These are phyloP conservation scores for Penicillium bialowiezense DNA, from an alignment of 495 filamentous ascomycete species.

Conservation along the genomic window DNA sequence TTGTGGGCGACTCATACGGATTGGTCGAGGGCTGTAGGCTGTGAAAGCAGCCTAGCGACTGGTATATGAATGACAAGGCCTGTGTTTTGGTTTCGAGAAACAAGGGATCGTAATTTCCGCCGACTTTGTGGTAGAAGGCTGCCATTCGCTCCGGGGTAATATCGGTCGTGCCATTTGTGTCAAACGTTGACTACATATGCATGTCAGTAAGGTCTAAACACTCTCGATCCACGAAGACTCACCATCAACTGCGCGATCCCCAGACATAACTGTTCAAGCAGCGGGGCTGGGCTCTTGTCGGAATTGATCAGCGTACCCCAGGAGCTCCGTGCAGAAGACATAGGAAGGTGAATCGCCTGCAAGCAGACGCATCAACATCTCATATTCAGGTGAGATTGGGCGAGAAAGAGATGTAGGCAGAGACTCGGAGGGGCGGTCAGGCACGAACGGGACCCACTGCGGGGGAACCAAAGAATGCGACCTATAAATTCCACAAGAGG, in stretches of 20 bases:
- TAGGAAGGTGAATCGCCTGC: conserved; percentile 24
- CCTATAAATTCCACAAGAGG: too few species aligned
- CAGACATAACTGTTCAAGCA: conserved; percentile 73
- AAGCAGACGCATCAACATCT: conserved; percentile 15
- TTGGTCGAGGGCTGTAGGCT: conserved; percentile 66
- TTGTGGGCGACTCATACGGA: conserved; percentile 68
- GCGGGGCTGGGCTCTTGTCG: conserved; percentile 72
- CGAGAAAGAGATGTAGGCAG: conserved; percentile 2
- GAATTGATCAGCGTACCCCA: conserved; percentile 84
- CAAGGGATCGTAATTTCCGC: conserved; percentile 84
- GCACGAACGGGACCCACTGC: conserved; percentile 38
- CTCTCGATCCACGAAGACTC: conserved; percentile 28
- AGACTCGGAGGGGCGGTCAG: conserved; percentile 29
- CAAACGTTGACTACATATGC: conserved; percentile 50
- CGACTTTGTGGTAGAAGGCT: conserved; percentile 81
- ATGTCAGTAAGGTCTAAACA: not conserved
- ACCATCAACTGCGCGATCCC: conserved; percentile 83
- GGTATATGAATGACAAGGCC: conserved; percentile 87
- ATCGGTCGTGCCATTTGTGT: conserved; percentile 59
- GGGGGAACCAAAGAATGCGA: conserved; percentile 17
- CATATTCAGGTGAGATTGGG: not conserved
- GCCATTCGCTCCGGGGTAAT: conserved; percentile 82
- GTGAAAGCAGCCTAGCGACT: conserved; percentile 84
- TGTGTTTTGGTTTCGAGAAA: conserved; percentile 75
- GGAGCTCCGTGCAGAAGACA: conserved; percentile 44